Conservation (phyloP, 1,284 basidiomycete species). For the Melampsora larici-populina region DNA sequence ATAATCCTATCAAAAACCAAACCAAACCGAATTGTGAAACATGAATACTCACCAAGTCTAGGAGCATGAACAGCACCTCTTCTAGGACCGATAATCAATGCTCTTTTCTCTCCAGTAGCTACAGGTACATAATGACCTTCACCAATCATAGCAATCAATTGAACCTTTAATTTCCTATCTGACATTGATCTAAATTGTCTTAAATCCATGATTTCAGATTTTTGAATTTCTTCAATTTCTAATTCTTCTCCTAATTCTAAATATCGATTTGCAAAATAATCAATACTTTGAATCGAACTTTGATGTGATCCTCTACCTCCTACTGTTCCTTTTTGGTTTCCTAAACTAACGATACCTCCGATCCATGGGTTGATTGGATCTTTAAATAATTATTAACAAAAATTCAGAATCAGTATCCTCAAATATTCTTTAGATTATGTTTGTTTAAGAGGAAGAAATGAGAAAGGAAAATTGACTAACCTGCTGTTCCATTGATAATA, state of each 20-base stretch:
- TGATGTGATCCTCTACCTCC: conserved; percentile 16
- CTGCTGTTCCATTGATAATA: conserved; percentile 33
- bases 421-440: background rate
- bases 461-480: conserved; percentile 9
- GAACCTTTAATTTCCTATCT: background rate
- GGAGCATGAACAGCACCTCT: conserved; percentile 37
- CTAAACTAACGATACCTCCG: conserved; percentile 30
- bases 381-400: background rate
- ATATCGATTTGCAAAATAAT: conserved; percentile 31
- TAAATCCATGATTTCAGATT: conserved; percentile 24
- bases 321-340: background rate
- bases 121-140: conserved; percentile 35
- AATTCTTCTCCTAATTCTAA: conserved; percentile 13
- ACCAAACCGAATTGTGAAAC: background rate
- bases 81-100: conserved; percentile 25
- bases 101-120: conserved; percentile 33
- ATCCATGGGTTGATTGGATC: conserved; percentile 39
- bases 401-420: background rate
- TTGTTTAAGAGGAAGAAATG: background rate
- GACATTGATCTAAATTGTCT: background rate
- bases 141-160: conserved; percentile 37
- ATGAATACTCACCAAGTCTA: conserved; percentile 9
- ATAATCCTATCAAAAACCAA: background rate
- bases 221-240: conserved; percentile 27
- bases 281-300: conserved; percentile 22